Conservation (phyloP, 2,329 filamentous ascomycete genomes). For the Chaetomium globosum region DNA sequence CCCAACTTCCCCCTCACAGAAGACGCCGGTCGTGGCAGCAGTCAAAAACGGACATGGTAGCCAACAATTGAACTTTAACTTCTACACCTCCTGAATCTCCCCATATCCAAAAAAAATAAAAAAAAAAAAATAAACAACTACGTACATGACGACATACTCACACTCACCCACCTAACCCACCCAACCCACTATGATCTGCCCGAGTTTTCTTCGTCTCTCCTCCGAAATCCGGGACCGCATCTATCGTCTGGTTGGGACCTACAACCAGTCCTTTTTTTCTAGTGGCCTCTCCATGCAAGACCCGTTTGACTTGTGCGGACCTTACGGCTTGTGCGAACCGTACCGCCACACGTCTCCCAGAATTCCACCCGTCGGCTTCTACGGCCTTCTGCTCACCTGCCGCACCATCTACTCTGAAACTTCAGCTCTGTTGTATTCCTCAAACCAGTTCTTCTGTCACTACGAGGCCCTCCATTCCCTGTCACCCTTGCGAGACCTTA, state of each 20-base stretch:
- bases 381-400: conserved; percentile 12
- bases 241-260: background rate
- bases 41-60: too few species aligned
- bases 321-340: too few species aligned
- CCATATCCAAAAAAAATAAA: background rate
- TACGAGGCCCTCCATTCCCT: background rate
- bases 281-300: background rate
- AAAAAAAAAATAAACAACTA: too few species aligned
- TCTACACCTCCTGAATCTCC: too few species aligned
- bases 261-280: background rate
- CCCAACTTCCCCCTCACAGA: background rate
- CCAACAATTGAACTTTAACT: too few species aligned
- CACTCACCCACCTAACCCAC: too few species aligned
- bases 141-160: background rate
- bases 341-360: background rate
- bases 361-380: background rate
- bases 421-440: conserved; percentile 10
- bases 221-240: conserved; percentile 3
- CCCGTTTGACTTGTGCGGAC: background rate
- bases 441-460: conserved; percentile 7
- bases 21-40: too few species aligned
- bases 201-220: conserved; percentile 12
- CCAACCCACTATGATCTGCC: background rate
- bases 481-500: conserved; percentile 8
- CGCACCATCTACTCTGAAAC: conserved; percentile 10